Percentiles rank a stretch among this genome's conserved stretches.
These are phyloP conservation scores for Neurospora sublineolata DNA, from an alignment of 495 filamentous ascomycete genomes.

Conservation along the genomic window DNA sequence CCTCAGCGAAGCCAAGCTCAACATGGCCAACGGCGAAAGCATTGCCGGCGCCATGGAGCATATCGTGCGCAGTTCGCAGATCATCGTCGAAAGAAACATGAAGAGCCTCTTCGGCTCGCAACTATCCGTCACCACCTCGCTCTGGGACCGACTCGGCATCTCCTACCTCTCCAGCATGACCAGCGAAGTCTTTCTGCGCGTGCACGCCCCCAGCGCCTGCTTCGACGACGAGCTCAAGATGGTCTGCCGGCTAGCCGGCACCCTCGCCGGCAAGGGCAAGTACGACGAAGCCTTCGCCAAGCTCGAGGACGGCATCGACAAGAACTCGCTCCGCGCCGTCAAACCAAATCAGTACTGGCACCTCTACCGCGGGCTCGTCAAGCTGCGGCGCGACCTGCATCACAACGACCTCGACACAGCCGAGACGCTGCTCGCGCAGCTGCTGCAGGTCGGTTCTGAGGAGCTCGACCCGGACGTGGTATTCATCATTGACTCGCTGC, in stretches of 20 bases:
- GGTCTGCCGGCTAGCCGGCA: constrained; percentile 33
- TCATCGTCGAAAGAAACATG: constrained; percentile 68
- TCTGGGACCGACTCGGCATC: constrained; percentile 69
- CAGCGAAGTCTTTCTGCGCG: constrained; percentile 67
- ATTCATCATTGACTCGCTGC: constrained; percentile 55
- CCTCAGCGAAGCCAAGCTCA: constrained; percentile 75
- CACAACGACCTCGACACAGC: constrained; percentile 59
- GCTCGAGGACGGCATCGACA: constrained; percentile 51
- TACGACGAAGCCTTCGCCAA: constrained; percentile 58
- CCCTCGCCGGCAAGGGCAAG: constrained; percentile 43
- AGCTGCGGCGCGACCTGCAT: constrained; percentile 58
- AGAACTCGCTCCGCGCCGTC: constrained; percentile 57
- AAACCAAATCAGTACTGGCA: constrained; percentile 74
- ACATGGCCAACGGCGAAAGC: constrained; percentile 66
- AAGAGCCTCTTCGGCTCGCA: constrained; percentile 60
- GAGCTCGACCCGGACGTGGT: constrained; percentile 56
- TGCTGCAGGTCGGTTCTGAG: constrained; percentile 33
- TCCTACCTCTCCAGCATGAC: constrained; percentile 53
- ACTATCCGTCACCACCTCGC: constrained; percentile 54
- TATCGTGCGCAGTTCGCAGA: constrained; percentile 67
- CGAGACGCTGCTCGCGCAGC: constrained; percentile 52
- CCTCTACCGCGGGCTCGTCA: constrained; percentile 59
- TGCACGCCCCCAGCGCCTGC: constrained; percentile 50
- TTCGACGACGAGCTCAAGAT: constrained; percentile 69
- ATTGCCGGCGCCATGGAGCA: constrained; percentile 65